phyloP scores from a whole-genome alignment of 2,329 filamentous ascomycete genomes.

The Penicillium sp. region DNA sequence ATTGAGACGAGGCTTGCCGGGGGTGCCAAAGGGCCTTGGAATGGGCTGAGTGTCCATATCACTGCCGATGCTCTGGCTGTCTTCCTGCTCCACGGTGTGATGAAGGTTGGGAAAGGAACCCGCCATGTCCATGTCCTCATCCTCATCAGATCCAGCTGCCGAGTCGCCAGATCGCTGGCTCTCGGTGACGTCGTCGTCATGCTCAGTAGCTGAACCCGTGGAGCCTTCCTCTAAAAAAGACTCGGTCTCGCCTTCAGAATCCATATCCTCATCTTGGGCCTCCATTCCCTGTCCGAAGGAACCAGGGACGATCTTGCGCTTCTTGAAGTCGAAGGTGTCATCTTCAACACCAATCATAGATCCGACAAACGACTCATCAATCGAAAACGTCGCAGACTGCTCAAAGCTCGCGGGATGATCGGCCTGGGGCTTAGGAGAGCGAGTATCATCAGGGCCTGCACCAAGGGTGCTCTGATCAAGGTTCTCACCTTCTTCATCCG shows the following conservation, averaged over 20 bases:
- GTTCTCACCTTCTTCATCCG: slow-evolving; percentile 54
- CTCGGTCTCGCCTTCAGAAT: slow-evolving; percentile 43
- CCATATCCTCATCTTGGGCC: slow-evolving; percentile 48
- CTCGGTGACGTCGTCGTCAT: slow-evolving; percentile 49
- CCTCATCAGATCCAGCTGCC: slow-evolving; percentile 57
- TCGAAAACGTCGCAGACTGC: slow-evolving; percentile 37
- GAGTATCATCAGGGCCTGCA: slow-evolving; percentile 50
- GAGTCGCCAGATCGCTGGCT: slow-evolving; percentile 58
- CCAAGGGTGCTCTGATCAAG: slow-evolving; percentile 49
- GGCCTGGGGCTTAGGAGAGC: slow-evolving; percentile 38
- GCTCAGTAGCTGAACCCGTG: slow-evolving; percentile 68
- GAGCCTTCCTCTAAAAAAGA: slow-evolving; percentile 94
- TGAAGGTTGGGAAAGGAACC: slow-evolving; percentile 69
- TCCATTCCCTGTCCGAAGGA: slow-evolving; percentile 66
- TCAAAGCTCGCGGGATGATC: slow-evolving; percentile 35
- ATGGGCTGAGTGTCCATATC: slow-evolving; percentile 45
- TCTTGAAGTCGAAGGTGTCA: slow-evolving; percentile 56
- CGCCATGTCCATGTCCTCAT: slow-evolving; percentile 76
- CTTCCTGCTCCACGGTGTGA: slow-evolving; percentile 70
- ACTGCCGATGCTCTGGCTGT: slow-evolving; percentile 43
- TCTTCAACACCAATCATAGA: slow-evolving; percentile 44
- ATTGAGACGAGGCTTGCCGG: slow-evolving; percentile 49
- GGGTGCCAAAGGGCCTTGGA: slow-evolving; percentile 43
- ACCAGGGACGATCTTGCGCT: slow-evolving; percentile 61
- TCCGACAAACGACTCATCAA: slow-evolving; percentile 40